Base-by-base conservation (phyloP, 2,329 filamentous ascomycete species). In the Orbilia ellipsospora region DNA sequence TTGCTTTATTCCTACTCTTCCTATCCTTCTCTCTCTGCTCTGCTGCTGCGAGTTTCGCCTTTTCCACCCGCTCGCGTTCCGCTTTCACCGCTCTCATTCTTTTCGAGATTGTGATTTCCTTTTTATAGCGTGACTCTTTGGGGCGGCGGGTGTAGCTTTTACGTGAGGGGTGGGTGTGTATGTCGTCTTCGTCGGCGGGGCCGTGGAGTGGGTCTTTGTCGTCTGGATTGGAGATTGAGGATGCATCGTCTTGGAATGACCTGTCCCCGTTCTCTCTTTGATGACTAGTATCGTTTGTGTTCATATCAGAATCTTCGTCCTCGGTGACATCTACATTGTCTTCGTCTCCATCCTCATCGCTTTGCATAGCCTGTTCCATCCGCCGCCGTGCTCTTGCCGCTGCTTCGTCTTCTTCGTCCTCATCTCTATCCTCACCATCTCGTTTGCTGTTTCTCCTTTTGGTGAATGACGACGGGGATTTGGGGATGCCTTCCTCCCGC, bases 1-100 rank as follows among this genome's bases (percentile, higher is more conserved):
- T 90, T 0, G 86, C 86, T 44, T 78, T 80, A 61, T 76, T 79
- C 56, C 78, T 65, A 12, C 60, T 73, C 78, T 86, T 86, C 54
- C 90, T 85, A 61, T 94, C 92, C 81, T 90, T 90, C 77, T 91
- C 90, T 82, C 92, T 88, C 77, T 90, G 88, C 78, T 87, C 88
- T 73, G 88, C 86, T 79, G 90, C 87, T 74, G 85, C 85, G 78
- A 89, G 85, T 12, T 90, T 88, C 79, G 90, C 86, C 77, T 83
- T 83, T 75, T 83, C 84, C 48, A 86, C 88, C 78, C 86, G 86
- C 80, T 90, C 88, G 0, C 89, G 87, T 80, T 94, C 89, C 74
- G 88, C 87, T 77, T 88, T 87, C 81, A 81, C 81, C 83, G 80
- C 65, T 80, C 69, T 28, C 6, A 62, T 26, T 28, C 61, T 57